Evolutionary conservation across 176 grass and related monocot species (phyloP), one percentile per base, ranked within the genome.

Genomic region (Ananas comosus): DNA sequence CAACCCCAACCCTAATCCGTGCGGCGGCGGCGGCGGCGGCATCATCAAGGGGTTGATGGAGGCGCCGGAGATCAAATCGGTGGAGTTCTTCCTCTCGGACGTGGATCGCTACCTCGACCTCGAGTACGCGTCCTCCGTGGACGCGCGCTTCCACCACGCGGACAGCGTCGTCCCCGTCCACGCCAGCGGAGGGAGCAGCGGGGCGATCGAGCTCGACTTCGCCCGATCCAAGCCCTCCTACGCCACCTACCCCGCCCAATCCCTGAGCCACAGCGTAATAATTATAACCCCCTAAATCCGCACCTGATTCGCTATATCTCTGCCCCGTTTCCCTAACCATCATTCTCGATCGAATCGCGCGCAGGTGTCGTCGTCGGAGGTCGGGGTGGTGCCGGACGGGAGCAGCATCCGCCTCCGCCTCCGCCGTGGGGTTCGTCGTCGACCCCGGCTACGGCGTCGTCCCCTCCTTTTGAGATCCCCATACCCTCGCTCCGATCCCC

Each of bases 11-110:
- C 77, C 16, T 28, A 68, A 28, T 29, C 8, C 18, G 48, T 58
- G 51, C 63, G n/a, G 25, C 25, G 53, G 14, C 51, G 22, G 51
- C 63, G n/a, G 25, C 25, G 53, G 14, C 51, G 61, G 70, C 72
- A 51, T 42, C 63, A 68, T 11, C 5, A 77, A 67, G 57, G 78
- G 25, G 70, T 71, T 50, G 68, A 74, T 59, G 73, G 48, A 79
- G 48, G 68, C 80, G 50, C 69, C 76, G 78, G 57, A 19, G 75
- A 51, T 49, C 57, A 18, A 33, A 50, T 64, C 10, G 48, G 29
- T 3, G 63, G 48, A 53, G 69, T 54, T 13, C 76, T 68, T 86
- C 13, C 72, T 92, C 47, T 64, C 77, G 25, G 67, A 76, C 51
- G 78, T 86, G 11, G 71, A 84, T 9, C 29, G 50, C 49, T 65